A percentile compares a stretch with the other conserved stretches of the same genome.
These are phyloP conservation scores for Bondarzewia mesenterica DNA, from an alignment of 1,284 basidiomycete genomes.

Conservation along the genomic window DNA sequence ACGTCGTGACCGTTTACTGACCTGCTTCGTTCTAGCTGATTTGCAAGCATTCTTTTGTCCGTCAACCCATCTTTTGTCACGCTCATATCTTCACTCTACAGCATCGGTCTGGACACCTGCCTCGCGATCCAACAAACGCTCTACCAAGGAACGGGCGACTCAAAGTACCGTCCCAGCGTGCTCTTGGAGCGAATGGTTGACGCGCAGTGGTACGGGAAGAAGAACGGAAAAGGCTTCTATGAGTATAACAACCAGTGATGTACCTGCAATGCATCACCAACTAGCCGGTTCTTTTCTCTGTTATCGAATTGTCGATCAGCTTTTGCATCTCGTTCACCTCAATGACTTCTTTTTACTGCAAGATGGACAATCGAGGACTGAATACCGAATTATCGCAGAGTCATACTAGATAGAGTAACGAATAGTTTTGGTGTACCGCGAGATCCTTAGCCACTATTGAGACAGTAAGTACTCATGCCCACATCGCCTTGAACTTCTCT, in stretches of 20 bases:
- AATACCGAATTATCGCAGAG: too few relatives aligned
- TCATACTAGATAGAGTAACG: too few relatives aligned
- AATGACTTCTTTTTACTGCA: too few relatives aligned
- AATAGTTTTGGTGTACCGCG: too few relatives aligned
- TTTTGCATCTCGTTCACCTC: too few relatives aligned
- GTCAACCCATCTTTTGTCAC: slow-evolving; percentile 9
- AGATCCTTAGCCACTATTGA: too few relatives aligned
- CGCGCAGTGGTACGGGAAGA: slow-evolving; percentile 92
- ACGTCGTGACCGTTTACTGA: too few relatives aligned
- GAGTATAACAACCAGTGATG: slow-evolving; percentile 38
- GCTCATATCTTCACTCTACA: slow-evolving; percentile 22
- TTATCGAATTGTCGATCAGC: too few relatives aligned
- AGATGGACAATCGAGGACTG: too few relatives aligned
- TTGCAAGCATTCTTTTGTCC: slow-evolving; percentile 45
- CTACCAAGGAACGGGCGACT: slow-evolving; percentile 84
- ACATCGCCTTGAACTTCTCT: slow-evolving; percentile 33
- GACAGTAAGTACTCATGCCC: too few relatives aligned
- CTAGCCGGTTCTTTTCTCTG: too few relatives aligned
- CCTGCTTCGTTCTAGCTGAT: slow-evolving; percentile 69
- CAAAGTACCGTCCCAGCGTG: slow-evolving; percentile 93
- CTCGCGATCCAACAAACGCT: slow-evolving; percentile 87
- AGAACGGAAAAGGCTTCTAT: slow-evolving; percentile 87
- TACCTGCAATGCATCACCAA: too few relatives aligned
- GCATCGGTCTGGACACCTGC: slow-evolving; percentile 90
- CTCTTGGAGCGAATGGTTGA: slow-evolving; percentile 94